A percentile compares a stretch with the other conserved stretches of the same genome.
These are phyloP conservation scores for Arabis alpina DNA, from an alignment of 345 rosid genomes.

Conservation along the genomic window DNA sequence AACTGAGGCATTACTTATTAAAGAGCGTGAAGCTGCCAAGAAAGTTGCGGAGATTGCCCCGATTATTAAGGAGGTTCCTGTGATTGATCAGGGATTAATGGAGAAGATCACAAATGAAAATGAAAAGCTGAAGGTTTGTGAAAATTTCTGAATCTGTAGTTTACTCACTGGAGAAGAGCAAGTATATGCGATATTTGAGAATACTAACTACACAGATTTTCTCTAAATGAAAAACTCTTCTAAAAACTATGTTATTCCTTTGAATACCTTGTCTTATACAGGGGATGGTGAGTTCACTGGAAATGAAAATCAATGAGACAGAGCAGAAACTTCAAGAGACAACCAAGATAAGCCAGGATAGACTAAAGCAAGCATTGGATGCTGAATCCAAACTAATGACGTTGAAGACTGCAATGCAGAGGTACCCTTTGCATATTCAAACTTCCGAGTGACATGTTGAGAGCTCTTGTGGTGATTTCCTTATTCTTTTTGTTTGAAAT, in stretches of 20 bases:
- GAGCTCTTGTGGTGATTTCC: slow-evolving; percentile 2
- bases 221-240: slow-evolving; percentile 4
- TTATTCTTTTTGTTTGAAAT: slow-evolving; percentile 7
- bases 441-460: slow-evolving; percentile 15
- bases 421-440: slow-evolving; percentile 47
- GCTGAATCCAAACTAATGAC: slow-evolving; percentile 83
- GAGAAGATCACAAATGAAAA: slow-evolving; percentile 89
- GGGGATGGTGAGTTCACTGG: slow-evolving; percentile 82
- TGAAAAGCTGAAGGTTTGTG: slow-evolving; percentile 86
- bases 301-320: slow-evolving; percentile 85
- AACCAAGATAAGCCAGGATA: slow-evolving; percentile 82
- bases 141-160: slow-evolving; percentile 33
- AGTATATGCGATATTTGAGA: slow-evolving; percentile 14
- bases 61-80: slow-evolving; percentile 84
- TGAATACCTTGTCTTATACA: slow-evolving; percentile 44
- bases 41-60: slow-evolving; percentile 71
- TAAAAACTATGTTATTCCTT: neutral
- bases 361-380: slow-evolving; percentile 89
- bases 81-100: slow-evolving; percentile 69
- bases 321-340: slow-evolving; percentile 90
- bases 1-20: slow-evolving; percentile 72
- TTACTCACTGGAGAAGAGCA: slow-evolving; percentile 19
- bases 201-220: neutral
- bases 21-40: slow-evolving; percentile 81
- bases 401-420: slow-evolving; percentile 91